Base-by-base conservation (phyloP, 1,284 basidiomycete genomes). In the Mrakiaceae sp. region DNA sequence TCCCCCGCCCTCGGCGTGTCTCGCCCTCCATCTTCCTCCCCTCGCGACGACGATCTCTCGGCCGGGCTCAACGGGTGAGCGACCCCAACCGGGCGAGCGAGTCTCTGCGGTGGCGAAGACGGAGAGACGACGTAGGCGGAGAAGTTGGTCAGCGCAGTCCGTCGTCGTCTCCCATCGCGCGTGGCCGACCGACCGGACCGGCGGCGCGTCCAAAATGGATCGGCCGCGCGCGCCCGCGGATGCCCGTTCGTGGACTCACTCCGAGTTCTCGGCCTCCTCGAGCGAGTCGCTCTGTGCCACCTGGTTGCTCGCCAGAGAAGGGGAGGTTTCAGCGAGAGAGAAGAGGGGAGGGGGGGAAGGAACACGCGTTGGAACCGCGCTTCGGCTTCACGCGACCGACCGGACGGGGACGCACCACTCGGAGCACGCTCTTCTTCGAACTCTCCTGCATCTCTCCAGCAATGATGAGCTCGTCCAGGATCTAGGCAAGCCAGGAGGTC, bases 381-480 rank as follows among this genome's bases (percentile, higher is more conserved):
- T 27, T 27, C 27, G 27, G 27, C 27, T 27, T 27, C 27, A 27
- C 27, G 27, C 27, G 27, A 47, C 75, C 71, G 5, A 70, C 69
- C 58, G 73, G 72, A 66, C 69, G 72, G 64, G 75, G 74, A 56
- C 86, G 71, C 68, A 90, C 88, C 63, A 89, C 87, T 67, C 90
- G 81, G 60, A 98, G 79, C 5, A 98, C 95, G 4, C 91, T 90
- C 78, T 99, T 98, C 82, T 99, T 99, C 44, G 90, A 94, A 1
- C 94, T 94, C 74, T 99, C 96, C 78, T 99, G 95, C 70, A 99
- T 81, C 77, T 99, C 96, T 55, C 96, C 96, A 4, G 93, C 88
- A 68, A 98, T 97, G 75, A 99, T 94, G 62, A 98, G 82, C 76
- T 99, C 96, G 75, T 98, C 96, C 64, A 99, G 80, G 70, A 97